Base-by-base conservation (phyloP, 2,329 filamentous ascomycete species). In the Lojkania enalia region DNA sequence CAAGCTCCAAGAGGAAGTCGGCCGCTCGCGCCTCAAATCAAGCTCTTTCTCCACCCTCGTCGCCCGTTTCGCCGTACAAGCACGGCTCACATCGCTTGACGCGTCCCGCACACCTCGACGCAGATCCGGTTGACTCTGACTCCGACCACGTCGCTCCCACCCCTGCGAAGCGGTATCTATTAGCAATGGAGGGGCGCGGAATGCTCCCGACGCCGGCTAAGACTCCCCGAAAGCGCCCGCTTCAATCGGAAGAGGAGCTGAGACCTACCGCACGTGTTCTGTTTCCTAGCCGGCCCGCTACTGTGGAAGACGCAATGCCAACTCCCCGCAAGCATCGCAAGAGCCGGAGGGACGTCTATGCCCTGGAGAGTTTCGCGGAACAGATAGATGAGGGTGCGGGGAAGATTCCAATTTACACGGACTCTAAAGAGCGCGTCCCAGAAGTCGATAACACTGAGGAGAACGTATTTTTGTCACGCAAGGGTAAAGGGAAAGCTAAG, bases 181-280 rank as follows among this genome's bases (percentile, higher is more conserved):
- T 63, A 20, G 49, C 54, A 36, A 58, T 64, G 56, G 48, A 67
- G 49, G 21, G 67, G 66, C 42, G 60, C 68, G 77, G 75, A 51
- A 86, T 88, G 79, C 80, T 91, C 35, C 87, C 86, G 13, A 92
- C 88, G 2, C 88, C 88, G 2, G 80, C 83, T 53, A 91, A 91
- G 74, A 92, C 88, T 2, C 88, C 82, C 2, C 79, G 79, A 67
- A 88, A 87, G 74, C 79, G 78, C 52, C 61, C 70, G 2, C 59
- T 66, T 25, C 52, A 66, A 27, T 44, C 74, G 16, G 58, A 65
- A 33, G 59, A 66, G 12, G 70, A 76, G 45, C 58, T 77, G 39
- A 69, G 73, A 38, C 63, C 72, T 4, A 75, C 79, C 25, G 76
- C 80, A 20, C 78, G 81, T 47, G 71, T 77, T 20, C 66, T 82